phyloP scores from a whole-genome alignment of 2,329 filamentous ascomycete species.

The Thelonectria blattea region DNA sequence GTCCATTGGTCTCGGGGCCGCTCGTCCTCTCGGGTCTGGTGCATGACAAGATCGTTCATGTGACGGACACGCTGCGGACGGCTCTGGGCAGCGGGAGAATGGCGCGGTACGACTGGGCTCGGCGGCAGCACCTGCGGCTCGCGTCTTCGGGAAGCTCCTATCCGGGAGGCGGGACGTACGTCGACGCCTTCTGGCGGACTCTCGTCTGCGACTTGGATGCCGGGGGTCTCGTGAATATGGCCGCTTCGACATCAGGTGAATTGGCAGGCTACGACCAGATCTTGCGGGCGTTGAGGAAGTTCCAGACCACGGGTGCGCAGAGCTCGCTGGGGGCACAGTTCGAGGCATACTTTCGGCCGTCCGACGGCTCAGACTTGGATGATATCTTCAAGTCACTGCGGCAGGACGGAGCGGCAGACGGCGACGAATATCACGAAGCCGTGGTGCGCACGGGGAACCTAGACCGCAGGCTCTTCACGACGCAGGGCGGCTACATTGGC shows the following conservation, averaged over 20 bases:
- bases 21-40: not conserved
- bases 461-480: constrained; percentile 8
- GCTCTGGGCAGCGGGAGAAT: constrained; percentile 1
- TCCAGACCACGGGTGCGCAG: too few relatives aligned
- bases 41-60: constrained; percentile 3
- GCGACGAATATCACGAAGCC: not conserved
- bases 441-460: constrained; percentile 5
- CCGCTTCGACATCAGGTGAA: too few relatives aligned
- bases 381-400: constrained; percentile 6
- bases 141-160: not conserved
- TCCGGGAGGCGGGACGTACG: constrained; percentile 4
- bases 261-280: too few relatives aligned
- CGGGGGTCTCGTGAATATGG: too few relatives aligned
- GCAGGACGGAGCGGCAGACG: not conserved
- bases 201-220: constrained; percentile 5
- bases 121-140: constrained; percentile 6
- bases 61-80: constrained; percentile 9
- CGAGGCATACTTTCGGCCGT: too few relatives aligned
- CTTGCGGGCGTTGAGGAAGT: too few relatives aligned
- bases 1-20: not conserved
- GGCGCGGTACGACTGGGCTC: constrained; percentile 11
- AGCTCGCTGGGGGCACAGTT: too few relatives aligned
- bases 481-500: constrained; percentile 11
- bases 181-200: constrained; percentile 14
- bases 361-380: too few relatives aligned